These are phyloP conservation scores for Rhypophila decipiens DNA, from an alignment of 495 filamentous ascomycete species.

Conservation along the genomic window DNA sequence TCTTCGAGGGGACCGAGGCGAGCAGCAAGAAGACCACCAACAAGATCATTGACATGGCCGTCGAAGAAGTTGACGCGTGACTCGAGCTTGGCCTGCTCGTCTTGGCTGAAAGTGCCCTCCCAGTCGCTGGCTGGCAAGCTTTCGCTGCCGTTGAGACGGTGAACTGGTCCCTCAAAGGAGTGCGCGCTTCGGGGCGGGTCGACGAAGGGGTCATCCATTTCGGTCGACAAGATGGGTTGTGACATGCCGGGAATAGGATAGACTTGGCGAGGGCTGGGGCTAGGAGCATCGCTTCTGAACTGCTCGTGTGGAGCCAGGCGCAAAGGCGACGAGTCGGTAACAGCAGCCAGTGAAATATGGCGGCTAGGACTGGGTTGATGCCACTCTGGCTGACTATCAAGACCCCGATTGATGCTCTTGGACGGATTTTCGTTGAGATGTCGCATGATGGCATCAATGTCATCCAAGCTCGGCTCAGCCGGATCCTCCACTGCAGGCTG, in stretches of 20 bases:
- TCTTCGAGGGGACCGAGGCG: slow-evolving; percentile 73
- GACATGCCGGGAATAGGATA: slow-evolving; percentile 29
- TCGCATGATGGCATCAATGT: slow-evolving; percentile 82
- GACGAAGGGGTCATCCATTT: slow-evolving; percentile 44
- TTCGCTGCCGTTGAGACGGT: slow-evolving; percentile 57
- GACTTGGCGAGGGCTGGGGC: slow-evolving; percentile 63
- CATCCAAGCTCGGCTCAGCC: slow-evolving; percentile 59
- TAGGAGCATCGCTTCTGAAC: slow-evolving; percentile 65
- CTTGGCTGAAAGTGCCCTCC: slow-evolving; percentile 78
- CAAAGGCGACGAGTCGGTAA: slow-evolving; percentile 46
- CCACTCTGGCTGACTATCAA: slow-evolving; percentile 39
- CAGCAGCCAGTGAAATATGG: slow-evolving; percentile 26
- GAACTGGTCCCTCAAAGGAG: slow-evolving; percentile 50
- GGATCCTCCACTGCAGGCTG: slow-evolving; percentile 7
- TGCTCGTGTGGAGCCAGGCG: slow-evolving; percentile 49
- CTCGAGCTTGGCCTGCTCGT: slow-evolving; percentile 73
- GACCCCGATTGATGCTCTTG: slow-evolving; percentile 60
- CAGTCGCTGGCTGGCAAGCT: slow-evolving; percentile 77
- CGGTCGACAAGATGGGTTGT: slow-evolving; percentile 28
- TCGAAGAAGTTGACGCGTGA: slow-evolving; percentile 75
- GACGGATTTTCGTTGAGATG: slow-evolving; percentile 68
- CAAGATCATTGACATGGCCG: slow-evolving; percentile 74
- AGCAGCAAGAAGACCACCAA: slow-evolving; percentile 70
- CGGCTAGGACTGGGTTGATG: slow-evolving; percentile 35
- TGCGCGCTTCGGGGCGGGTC: slow-evolving; percentile 33